Conservation (phyloP, 176 grass and related monocot species). For the Carex pumila region DNA sequence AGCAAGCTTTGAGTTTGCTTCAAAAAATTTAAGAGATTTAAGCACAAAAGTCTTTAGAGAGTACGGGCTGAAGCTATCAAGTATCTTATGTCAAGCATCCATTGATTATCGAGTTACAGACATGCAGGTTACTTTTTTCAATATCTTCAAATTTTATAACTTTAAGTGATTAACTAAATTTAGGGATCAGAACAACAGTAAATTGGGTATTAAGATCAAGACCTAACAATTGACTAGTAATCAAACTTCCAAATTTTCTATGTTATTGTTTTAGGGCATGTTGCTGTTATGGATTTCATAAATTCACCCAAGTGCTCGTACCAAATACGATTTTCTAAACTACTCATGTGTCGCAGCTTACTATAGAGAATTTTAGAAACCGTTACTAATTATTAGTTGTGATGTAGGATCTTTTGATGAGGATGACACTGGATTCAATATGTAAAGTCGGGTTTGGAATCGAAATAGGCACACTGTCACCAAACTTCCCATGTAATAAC, state of each 20-base stretch:
- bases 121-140: constrained; percentile 51
- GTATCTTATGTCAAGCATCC: constrained; percentile 55
- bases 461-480: constrained; percentile 76
- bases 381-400: neutral
- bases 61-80: constrained; percentile 73
- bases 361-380: neutral
- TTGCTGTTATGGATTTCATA: neutral
- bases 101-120: constrained; percentile 35
- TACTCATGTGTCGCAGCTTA: neutral
- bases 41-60: constrained; percentile 81
- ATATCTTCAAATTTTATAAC: neutral
- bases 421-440: constrained; percentile 94
- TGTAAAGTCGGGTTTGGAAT: constrained; percentile 86
- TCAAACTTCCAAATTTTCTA: neutral
- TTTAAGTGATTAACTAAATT: neutral
- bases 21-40: constrained; percentile 86
- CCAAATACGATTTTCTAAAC: neutral
- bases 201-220: neutral
- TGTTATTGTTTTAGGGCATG: neutral
- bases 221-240: neutral
- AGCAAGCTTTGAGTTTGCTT: constrained; percentile 89
- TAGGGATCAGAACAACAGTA: neutral
- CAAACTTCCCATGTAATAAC: constrained; percentile 67
- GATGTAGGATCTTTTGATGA: constrained; percentile 75
- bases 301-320: neutral